Evolutionary conservation across 2,329 filamentous ascomycete species (phyloP), one percentile per base, ranked within the genome.

Genomic region (Fusarium abutilonis): DNA sequence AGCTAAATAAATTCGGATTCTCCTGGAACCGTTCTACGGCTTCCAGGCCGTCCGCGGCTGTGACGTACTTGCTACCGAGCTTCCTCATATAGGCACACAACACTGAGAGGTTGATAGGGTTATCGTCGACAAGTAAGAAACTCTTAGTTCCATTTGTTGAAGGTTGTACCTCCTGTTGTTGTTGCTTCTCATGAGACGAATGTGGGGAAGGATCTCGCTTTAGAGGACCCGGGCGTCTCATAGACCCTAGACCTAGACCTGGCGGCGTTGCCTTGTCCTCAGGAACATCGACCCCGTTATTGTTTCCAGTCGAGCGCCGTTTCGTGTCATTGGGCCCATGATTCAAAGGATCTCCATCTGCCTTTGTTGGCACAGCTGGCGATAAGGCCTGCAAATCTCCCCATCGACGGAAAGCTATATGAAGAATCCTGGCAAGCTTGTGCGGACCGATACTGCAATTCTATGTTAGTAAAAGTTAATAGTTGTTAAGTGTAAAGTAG

Each of bases 401-500:
- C 73, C 72, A 75, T 11, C 70, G 60, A 6, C 63, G 56, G 29
- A 72, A 68, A 3, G 67, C 70, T 15, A 71, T 55, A 6, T 68
- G 52, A 8, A 78, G 63, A 4, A 72, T 68, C 23, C 74, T 73
- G 3, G 74, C 75, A 4, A 78, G 64, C 52, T 78, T 78, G n/a
- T 75, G 72, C 7, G 76, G 76, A 0, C 76, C 76, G 8, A 75
- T 68, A 4, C 75, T 50, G 29, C 61, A 14, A 56, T 9, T 9
- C 13, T 4, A n/a, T 29, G 29, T 46, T 44, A 53, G 19, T 29
- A 34, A 19, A 13, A 4, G 3, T 34, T 17, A 11, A 19, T 9
- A 13, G 4, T 19, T 9, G 4, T 4, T 0, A 28, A n/a, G 28
- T 2, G 6, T 6, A 3, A 9, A 3, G 3, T 9, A 2, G 6